Conservation (phyloP, 805 yeast genomes). For the Cyberlindnera lachancei region DNA sequence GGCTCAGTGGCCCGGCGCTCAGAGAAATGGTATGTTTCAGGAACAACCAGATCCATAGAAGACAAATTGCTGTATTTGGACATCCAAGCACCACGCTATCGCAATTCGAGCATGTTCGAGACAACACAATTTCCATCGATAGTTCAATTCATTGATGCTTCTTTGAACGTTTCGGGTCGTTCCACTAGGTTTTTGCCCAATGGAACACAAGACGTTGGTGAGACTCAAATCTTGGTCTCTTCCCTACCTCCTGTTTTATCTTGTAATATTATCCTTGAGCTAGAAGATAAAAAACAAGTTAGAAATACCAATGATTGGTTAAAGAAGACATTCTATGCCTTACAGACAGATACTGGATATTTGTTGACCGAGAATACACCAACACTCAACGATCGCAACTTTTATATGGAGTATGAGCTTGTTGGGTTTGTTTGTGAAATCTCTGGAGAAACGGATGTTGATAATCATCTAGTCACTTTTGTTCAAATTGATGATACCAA, state of each 20-base stretch:
- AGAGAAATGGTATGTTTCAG: neutral
- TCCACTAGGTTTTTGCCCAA: neutral
- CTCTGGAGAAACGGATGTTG: conserved; percentile 33
- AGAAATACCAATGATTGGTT: conserved; percentile 51
- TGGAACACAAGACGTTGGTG: conserved; percentile 36
- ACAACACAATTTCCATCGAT: conserved; percentile 30
- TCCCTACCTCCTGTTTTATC: conserved; percentile 59
- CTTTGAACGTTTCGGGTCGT: conserved; percentile 39
- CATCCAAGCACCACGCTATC: conserved; percentile 11
- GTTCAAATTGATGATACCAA: conserved; percentile 35
- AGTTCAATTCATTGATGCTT: conserved; percentile 52
- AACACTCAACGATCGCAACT: conserved; percentile 23
- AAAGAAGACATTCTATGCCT: conserved; percentile 50
- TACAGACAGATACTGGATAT: conserved; percentile 19
- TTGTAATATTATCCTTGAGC: conserved; percentile 48
- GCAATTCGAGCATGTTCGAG: conserved; percentile 18
- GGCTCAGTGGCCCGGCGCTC: neutral
- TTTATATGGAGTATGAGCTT: conserved; percentile 44
- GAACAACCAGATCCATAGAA: neutral
- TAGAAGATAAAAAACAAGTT: conserved; percentile 47
- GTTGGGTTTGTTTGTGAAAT: conserved; percentile 68
- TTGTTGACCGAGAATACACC: conserved; percentile 25
- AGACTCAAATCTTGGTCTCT: conserved; percentile 42
- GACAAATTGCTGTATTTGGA: conserved; percentile 9
- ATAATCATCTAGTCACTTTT: conserved; percentile 54